phyloP scores from a whole-genome alignment of 495 filamentous ascomycete species.

The Lepidopterella palustris region DNA sequence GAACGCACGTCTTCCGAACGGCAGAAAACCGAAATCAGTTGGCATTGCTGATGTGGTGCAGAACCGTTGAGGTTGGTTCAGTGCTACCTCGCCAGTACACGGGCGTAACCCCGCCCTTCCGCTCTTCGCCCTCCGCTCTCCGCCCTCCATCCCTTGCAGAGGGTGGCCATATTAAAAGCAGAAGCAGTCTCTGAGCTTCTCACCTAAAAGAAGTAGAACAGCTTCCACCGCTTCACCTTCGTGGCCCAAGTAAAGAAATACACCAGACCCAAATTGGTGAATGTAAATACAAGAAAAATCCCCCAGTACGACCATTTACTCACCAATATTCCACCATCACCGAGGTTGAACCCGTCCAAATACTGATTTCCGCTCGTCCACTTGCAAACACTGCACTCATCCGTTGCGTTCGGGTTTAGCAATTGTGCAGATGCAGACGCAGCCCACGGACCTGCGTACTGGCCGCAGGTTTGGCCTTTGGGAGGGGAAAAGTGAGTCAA shows the following conservation, averaged over 20 bases:
- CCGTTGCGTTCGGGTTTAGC: not conserved
- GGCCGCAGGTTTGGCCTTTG: slow-evolving; percentile 42
- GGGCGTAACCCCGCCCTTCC: not conserved
- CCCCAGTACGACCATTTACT: not conserved
- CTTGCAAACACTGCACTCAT: not conserved
- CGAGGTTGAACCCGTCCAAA: not conserved
- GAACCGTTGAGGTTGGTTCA: not conserved
- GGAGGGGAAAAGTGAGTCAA: slow-evolving; percentile 47
- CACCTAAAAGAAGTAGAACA: slow-evolving; percentile 2
- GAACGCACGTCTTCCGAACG: not conserved
- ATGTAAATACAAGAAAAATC: not conserved
- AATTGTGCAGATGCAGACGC: not conserved
- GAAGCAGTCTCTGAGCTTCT: not conserved
- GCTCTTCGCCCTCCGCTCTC: no score
- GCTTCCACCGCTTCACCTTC: not conserved
- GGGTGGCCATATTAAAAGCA: not conserved
- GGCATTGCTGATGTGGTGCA: not conserved
- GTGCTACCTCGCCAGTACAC: not conserved
- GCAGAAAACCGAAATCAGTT: not conserved
- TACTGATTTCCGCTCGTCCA: not conserved
- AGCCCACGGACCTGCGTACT: slow-evolving; percentile 36
- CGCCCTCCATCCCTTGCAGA: not conserved
- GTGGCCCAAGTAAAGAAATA: slow-evolving; percentile 5
- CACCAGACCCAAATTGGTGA: not conserved
- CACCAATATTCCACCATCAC: not conserved